Evolutionary conservation across 2,329 filamentous ascomycete species (phyloP).

Genomic region (Pezicula carpinea): DNA sequence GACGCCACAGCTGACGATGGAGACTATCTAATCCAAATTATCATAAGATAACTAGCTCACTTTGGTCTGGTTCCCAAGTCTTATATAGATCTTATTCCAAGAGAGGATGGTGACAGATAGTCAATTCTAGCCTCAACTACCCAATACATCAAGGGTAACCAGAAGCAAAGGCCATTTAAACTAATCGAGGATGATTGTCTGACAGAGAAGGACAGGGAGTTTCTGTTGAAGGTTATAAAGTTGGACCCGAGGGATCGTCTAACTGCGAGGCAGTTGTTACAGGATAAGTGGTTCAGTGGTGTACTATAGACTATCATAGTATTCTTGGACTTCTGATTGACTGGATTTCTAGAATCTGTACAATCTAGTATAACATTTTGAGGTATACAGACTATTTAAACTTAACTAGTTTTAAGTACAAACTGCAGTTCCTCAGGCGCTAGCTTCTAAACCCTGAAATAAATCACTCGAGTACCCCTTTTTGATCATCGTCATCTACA

Average conservation of each 20-base stretch:
- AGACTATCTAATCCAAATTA: slow-evolving; percentile 17
- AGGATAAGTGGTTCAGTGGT: slow-evolving; percentile 24
- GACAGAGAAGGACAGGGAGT: slow-evolving; percentile 16
- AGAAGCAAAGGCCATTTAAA: slow-evolving; percentile 21
- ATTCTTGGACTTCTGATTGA: slow-evolving; percentile 8
- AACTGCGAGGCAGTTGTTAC: slow-evolving; percentile 21
- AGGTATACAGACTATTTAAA: no score
- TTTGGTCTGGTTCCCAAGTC: slow-evolving; percentile 20
- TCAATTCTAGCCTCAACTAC: slow-evolving; percentile 14
- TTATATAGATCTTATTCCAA: slow-evolving; percentile 19
- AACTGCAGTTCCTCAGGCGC: no score
- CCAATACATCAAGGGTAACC: slow-evolving; percentile 17
- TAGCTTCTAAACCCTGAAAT: no score
- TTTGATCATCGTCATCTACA: no score
- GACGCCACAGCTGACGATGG: slow-evolving; percentile 20
- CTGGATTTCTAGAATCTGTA: not conserved
- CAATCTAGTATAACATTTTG: no score
- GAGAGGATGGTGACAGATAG: slow-evolving; percentile 18
- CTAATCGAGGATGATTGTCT: slow-evolving; percentile 18
- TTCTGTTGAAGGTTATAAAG: slow-evolving; percentile 22
- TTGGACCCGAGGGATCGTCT: slow-evolving; percentile 22
- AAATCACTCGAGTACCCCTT: no score
- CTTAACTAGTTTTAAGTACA: no score
- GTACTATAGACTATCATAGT: slow-evolving; percentile 11
- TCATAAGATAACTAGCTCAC: slow-evolving; percentile 19